A percentile compares a stretch with the other conserved stretches of the same genome.
Evolutionary conservation across 768 basidiomycete species (phyloP).

Genomic region (Auriscalpium orientale): DNA sequence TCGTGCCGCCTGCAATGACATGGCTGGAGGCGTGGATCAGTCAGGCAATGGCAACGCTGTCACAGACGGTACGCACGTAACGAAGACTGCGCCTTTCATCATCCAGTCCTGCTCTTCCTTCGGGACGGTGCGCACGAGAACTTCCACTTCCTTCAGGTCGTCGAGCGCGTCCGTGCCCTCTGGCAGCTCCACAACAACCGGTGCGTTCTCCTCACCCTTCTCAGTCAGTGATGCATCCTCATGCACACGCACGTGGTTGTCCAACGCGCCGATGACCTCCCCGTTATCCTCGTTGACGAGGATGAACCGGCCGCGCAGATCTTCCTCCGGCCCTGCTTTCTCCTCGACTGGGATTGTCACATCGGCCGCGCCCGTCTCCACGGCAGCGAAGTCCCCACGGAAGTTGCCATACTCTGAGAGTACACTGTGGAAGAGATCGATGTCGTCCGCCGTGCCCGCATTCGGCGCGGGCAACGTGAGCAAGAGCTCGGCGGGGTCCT

Average conservation of each 20-base stretch:
- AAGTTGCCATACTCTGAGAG: slow-evolving; percentile 10
- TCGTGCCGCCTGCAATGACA: slow-evolving; percentile 13
- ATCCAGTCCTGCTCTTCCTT: slow-evolving; percentile 15
- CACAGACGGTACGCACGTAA: slow-evolving; percentile 1
- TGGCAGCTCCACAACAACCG: slow-evolving; percentile 13
- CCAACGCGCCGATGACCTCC: slow-evolving; percentile 13
- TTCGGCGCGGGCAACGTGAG: slow-evolving; percentile 5
- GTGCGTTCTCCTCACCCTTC: slow-evolving; percentile 7
- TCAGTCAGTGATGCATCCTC: slow-evolving; percentile 13
- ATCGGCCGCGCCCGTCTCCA: background rate
- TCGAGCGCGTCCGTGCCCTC: slow-evolving; percentile 6
- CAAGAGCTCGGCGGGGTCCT: slow-evolving; percentile 8
- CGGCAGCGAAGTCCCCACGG: background rate
- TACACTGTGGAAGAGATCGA: slow-evolving; percentile 14
- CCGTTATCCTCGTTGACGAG: slow-evolving; percentile 13
- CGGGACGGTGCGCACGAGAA: slow-evolving; percentile 14
- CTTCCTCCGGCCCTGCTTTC: background rate
- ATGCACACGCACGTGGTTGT: slow-evolving; percentile 4
- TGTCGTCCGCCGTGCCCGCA: background rate
- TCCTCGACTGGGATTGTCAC: background rate
- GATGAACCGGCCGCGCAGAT: slow-evolving; percentile 15
- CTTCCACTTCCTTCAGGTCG: slow-evolving; percentile 3
- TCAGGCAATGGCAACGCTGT: background rate
- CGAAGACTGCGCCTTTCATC: slow-evolving; percentile 11
- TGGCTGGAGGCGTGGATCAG: background rate